These are phyloP conservation scores for Fusarium nurragi DNA, from an alignment of 2,329 filamentous ascomycete genomes.

Conservation along the genomic window DNA sequence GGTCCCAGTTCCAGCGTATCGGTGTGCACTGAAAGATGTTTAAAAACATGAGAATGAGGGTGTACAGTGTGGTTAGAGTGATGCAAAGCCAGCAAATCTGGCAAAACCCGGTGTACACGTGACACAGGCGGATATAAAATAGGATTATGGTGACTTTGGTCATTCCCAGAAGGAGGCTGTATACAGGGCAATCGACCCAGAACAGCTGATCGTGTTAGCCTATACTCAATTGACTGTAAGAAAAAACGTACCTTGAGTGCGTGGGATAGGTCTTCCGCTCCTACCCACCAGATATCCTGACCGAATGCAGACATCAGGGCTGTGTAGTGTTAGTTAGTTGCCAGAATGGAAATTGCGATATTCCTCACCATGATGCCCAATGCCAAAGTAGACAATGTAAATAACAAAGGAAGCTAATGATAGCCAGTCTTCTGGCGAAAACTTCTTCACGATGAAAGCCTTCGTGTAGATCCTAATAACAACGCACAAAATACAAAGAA, in stretches of 20 bases:
- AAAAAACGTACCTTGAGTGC: background rate
- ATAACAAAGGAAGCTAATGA: background rate
- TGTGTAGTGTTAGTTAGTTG: fast-evolving
- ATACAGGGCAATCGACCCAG: conserved; percentile 13
- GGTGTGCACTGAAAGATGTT: conserved; percentile 10
- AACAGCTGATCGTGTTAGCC: background rate
- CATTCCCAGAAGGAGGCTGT: conserved; percentile 5
- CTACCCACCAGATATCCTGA: conserved; percentile 14
- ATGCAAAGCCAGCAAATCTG: conserved; percentile 7
- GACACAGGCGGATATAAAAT: conserved; percentile 11
- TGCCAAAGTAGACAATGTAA: conserved; percentile 6
- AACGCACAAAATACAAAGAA: conserved; percentile 3
- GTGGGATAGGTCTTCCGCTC: background rate
- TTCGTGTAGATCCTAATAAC: conserved; percentile 17
- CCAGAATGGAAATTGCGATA: fast-evolving
- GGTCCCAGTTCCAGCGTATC: conserved; percentile 15
- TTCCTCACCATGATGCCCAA: conserved; percentile 11
- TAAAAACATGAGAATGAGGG: background rate
- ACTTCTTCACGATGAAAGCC: background rate
- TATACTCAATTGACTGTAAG: fast-evolving
- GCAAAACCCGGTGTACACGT: conserved; percentile 7
- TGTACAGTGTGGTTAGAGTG: background rate
- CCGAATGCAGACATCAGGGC: conserved; percentile 16
- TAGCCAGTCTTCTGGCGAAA: conserved; percentile 8
- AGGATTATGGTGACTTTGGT: conserved; percentile 11